Evolutionary conservation across 2,329 filamentous ascomycete species (phyloP), one percentile per base, ranked within the genome.

Genomic region (Pyricularia sp.): DNA sequence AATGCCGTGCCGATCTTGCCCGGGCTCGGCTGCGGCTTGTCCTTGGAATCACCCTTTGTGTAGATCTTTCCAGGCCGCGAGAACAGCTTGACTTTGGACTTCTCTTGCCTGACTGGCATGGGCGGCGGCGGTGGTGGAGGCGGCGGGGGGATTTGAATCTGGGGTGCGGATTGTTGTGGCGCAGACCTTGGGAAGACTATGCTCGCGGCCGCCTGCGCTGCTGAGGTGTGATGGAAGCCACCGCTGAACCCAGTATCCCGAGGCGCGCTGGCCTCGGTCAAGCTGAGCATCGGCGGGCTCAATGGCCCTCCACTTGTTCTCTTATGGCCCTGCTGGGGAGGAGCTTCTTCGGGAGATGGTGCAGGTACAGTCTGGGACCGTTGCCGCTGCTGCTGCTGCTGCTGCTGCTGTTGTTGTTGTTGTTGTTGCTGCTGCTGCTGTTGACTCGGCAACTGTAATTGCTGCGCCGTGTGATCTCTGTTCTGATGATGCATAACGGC

Each of bases 71-170:
- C 88, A 0, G 89, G 89, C 63, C 90, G 84, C 7, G 88, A 90
- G 72, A 93, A 93, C 31, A 93, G 80, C 78, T 93, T 93, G 73
- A 90, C 88, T 76, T 91, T 92, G 67, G 86, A 86, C 75, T 90
- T 90, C 70, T 90, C 87, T 31, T 83, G 79, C 70, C 84, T 84
- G 10, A 30, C 28, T n/a, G 59, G 59, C 73, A 89, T 87, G 69
- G 89, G 86, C 12, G 74, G 74, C 33, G 76, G 79, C 19, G 71
- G 73, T 9, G 73, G 72, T 26, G 75, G 75, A 26, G 72, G 79
- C 26, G 73, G 74, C 9, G 53, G 53, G 26, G 53, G 53, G 22
- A 57, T 8, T 16, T 57, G 53, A 3, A 57, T 57, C 53, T 57
- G 79, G 65, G 72, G 75, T 19, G 74, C 74, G 33, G 68, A 67